These are phyloP conservation scores for Rhodofomes roseus DNA, from an alignment of 1,284 basidiomycete genomes.

Conservation along the genomic window DNA sequence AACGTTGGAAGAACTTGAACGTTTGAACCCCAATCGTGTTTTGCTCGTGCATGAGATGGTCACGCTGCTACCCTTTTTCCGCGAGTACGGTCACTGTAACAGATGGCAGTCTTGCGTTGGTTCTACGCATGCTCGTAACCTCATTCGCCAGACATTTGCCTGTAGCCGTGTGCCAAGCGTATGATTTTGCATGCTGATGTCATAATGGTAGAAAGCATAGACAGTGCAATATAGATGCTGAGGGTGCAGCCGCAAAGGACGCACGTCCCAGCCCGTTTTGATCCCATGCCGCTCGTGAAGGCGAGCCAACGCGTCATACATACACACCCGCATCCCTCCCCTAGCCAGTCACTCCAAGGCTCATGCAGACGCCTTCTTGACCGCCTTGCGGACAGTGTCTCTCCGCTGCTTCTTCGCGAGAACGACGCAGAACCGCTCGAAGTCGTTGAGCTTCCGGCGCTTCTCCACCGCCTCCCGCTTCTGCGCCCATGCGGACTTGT, in stretches of 20 bases:
- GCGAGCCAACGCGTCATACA: neutral
- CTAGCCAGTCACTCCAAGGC: neutral
- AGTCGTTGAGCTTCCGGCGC: conserved; percentile 84
- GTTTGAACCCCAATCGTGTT: too few relatives aligned
- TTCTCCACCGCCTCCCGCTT: conserved; percentile 78
- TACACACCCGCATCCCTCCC: neutral
- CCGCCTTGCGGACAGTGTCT: conserved; percentile 64
- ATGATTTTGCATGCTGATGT: conserved; percentile 5
- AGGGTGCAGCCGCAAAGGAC: neutral
- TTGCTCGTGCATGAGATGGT: too few relatives aligned
- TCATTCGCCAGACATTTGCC: too few relatives aligned
- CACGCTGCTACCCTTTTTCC: too few relatives aligned
- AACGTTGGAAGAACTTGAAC: too few relatives aligned
- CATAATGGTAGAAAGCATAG: conserved; percentile 12
- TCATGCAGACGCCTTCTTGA: conserved; percentile 31
- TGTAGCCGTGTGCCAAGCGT: neutral
- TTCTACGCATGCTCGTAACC: too few relatives aligned
- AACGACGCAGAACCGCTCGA: conserved; percentile 83
- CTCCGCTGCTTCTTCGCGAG: conserved; percentile 73
- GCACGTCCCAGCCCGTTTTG: conserved; percentile 5
- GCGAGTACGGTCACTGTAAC: too few relatives aligned
- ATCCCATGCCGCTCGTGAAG: neutral
- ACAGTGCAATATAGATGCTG: conserved; percentile 8
- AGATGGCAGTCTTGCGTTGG: too few relatives aligned
- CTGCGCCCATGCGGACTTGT: conserved; percentile 85